Evolutionary conservation across 371 early-diverging fungal genomes (phyloP).

Genomic region (Sporodiniella umbellata): DNA sequence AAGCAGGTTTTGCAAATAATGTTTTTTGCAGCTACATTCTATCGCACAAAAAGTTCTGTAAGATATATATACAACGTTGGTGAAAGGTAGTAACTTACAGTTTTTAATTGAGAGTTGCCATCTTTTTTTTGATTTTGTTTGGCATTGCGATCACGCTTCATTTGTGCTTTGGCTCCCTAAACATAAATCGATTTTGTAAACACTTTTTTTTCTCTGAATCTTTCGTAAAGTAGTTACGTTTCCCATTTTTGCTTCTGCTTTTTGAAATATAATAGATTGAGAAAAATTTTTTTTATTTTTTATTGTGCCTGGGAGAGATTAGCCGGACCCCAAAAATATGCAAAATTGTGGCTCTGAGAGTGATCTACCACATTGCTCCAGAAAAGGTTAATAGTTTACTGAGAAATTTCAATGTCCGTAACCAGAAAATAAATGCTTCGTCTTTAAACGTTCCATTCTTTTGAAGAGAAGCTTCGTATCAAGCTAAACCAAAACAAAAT

Average conservation of each 20-base stretch:
- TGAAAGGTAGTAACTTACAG: conserved; percentile 41
- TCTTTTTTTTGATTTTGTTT: conserved; percentile 47
- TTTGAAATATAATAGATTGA: not conserved
- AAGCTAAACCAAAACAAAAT: too few relatives aligned
- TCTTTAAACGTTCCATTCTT: too few relatives aligned
- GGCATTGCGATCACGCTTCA: conserved; percentile 72
- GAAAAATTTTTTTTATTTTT: conserved; percentile 16
- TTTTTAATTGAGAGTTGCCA: conserved; percentile 76
- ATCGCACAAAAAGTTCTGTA: conserved; percentile 7
- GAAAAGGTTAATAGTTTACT: too few relatives aligned
- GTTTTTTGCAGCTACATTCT: conserved; percentile 81
- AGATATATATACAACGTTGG: not conserved
- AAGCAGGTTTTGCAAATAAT: conserved; percentile 76
- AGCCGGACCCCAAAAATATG: not conserved
- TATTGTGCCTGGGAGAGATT: not conserved
- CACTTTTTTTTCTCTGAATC: too few relatives aligned
- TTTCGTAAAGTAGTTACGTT: not conserved
- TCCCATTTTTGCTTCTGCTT: not conserved
- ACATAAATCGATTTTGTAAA: not conserved
- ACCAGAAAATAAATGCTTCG: too few relatives aligned
- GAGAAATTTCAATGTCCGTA: too few relatives aligned
- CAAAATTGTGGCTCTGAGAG: too few relatives aligned
- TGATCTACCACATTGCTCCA: too few relatives aligned
- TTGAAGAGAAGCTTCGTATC: too few relatives aligned
- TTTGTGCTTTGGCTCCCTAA: conserved; percentile 74